These are phyloP conservation scores for Microdochium paspali DNA, from an alignment of 2,329 filamentous ascomycete genomes.

Conservation along the genomic window DNA sequence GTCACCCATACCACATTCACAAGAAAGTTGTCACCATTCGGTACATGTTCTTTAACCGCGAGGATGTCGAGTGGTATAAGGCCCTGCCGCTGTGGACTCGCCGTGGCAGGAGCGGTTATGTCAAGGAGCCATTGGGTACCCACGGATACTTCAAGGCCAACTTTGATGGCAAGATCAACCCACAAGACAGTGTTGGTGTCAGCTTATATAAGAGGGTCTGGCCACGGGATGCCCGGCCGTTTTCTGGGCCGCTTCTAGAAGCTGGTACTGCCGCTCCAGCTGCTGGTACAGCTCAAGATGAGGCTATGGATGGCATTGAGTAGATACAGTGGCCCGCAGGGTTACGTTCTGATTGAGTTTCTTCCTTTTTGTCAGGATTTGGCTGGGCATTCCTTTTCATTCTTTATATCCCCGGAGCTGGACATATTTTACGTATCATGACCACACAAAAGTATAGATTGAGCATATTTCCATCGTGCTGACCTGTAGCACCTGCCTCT, in stretches of 20 bases:
- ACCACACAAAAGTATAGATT: not conserved
- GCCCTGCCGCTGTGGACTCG: slow-evolving; percentile 91
- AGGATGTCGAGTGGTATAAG: slow-evolving; percentile 97
- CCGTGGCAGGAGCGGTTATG: slow-evolving; percentile 75
- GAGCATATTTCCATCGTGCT: not conserved
- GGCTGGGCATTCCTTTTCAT: not conserved
- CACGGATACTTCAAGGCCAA: slow-evolving; percentile 99
- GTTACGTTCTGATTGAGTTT: not conserved
- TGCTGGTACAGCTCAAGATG: slow-evolving; percentile 10
- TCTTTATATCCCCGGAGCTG: not conserved
- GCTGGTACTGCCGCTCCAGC: slow-evolving; percentile 10
- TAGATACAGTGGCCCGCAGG: slow-evolving; percentile 1
- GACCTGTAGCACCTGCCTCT: too few relatives aligned
- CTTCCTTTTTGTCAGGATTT: not conserved
- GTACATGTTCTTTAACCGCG: slow-evolving; percentile 99
- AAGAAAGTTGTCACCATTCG: slow-evolving; percentile 93
- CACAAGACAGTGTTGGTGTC: slow-evolving; percentile 86
- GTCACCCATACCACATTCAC: slow-evolving; percentile 97
- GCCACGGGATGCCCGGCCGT: slow-evolving; percentile 56
- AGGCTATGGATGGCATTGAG: slow-evolving; percentile 29
- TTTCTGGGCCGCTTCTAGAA: slow-evolving; percentile 33
- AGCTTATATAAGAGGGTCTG: slow-evolving; percentile 81
- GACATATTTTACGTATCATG: not conserved
- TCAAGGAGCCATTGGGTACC: slow-evolving; percentile 91
- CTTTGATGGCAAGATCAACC: slow-evolving; percentile 93